Conservation (phyloP, 345 rosid species). For the Sonneratia alba region DNA sequence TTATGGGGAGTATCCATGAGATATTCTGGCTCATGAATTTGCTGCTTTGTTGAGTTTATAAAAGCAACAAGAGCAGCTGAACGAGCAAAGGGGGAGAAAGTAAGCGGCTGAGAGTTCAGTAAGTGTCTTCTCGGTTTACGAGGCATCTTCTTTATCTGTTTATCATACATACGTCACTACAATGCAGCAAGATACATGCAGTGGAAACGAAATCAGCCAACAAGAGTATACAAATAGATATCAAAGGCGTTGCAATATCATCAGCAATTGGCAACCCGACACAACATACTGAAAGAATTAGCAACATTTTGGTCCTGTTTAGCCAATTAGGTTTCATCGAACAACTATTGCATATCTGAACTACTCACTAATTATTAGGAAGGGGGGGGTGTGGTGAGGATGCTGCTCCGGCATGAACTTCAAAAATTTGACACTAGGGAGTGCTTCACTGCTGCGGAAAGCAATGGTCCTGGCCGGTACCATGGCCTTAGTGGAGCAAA, state of each 20-base stretch:
- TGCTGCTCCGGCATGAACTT: too few species aligned
- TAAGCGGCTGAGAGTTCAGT: slow-evolving; percentile 31
- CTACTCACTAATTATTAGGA: too few species aligned
- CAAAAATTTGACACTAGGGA: too few species aligned
- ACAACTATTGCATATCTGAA: too few species aligned
- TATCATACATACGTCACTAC: not conserved
- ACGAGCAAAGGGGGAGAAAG: slow-evolving; percentile 67
- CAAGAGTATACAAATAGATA: not conserved
- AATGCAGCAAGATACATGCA: not conserved
- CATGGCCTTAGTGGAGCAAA: too few species aligned
- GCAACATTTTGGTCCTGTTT: too few species aligned
- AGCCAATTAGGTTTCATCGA: too few species aligned
- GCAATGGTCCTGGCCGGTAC: too few species aligned
- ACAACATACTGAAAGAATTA: not conserved
- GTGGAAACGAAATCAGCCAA: not conserved
- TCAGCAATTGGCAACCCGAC: not conserved
- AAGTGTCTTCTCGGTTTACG: slow-evolving; percentile 26
- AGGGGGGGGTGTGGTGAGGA: too few species aligned
- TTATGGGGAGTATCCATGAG: slow-evolving; percentile 13
- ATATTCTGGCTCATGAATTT: slow-evolving; percentile 12
- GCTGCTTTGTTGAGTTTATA: slow-evolving; percentile 22
- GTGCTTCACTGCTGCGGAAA: too few species aligned
- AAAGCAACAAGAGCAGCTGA: slow-evolving; percentile 39
- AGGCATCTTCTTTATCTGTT: slow-evolving; percentile 30
- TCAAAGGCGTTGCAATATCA: not conserved